These are phyloP conservation scores for Metschnikowia baotianmanensis DNA, from an alignment of 805 yeast genomes.

Conservation along the genomic window DNA sequence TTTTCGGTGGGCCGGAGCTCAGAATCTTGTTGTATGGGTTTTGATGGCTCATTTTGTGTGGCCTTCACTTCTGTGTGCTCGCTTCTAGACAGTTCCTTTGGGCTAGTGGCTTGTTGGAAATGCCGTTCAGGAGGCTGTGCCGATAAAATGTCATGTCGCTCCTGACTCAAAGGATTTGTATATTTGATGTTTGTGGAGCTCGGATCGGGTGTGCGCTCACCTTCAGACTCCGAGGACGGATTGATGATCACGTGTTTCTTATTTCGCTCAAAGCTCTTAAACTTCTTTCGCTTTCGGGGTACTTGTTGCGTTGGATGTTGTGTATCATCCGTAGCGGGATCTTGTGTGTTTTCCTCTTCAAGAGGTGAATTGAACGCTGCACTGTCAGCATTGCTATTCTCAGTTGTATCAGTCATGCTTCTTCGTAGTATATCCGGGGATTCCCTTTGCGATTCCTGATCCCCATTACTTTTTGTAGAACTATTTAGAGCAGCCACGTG, in stretches of 20 bases:
- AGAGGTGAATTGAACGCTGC: no score
- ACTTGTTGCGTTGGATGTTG: background rate
- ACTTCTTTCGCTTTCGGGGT: slow-evolving; percentile 2
- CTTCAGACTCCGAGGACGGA: slow-evolving; percentile 21
- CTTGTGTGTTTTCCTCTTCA: no score
- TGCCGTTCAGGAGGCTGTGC: no score
- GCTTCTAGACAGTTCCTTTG: no score
- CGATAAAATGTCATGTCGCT: no score
- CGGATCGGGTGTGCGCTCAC: background rate
- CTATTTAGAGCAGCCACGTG: no score
- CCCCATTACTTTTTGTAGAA: no score
- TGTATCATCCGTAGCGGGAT: no score
- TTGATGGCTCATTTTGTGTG: no score
- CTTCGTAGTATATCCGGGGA: background rate
- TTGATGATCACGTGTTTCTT: slow-evolving; percentile 13
- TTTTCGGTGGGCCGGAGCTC: background rate
- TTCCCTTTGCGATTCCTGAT: background rate
- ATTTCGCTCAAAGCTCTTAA: slow-evolving; percentile 9
- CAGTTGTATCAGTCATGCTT: background rate
- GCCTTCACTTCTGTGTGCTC: no score
- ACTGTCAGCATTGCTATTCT: background rate
- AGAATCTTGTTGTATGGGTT: no score
- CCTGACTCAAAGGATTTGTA: background rate
- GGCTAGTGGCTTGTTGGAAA: no score
- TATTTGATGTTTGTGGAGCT: background rate